phyloP scores from a whole-genome alignment of 352 stramenopile genomes.

The Globisporangium apiculatum region DNA sequence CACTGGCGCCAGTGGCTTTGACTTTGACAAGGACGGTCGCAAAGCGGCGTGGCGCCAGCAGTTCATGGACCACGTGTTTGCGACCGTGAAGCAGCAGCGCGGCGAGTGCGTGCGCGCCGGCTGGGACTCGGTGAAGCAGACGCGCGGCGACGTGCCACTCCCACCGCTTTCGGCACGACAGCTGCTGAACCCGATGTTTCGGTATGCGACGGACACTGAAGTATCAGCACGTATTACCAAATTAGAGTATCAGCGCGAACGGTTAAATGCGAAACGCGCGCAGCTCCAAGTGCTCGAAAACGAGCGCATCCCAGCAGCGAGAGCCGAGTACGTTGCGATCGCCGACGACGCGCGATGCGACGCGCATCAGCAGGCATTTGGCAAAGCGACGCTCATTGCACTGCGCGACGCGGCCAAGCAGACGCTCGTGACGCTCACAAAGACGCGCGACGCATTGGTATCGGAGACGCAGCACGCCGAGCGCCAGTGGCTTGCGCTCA shows the following conservation, averaged over 20 bases:
- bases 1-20: constrained; percentile 23
- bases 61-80: constrained; percentile 59
- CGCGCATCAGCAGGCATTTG: constrained; percentile 50
- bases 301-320: constrained; percentile 55
- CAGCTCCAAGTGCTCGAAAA: constrained; percentile 31
- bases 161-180: constrained; percentile 54
- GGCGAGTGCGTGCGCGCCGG: constrained; percentile 54
- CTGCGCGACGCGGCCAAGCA: constrained; percentile 66
- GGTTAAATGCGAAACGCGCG: constrained; percentile 34
- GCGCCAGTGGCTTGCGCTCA: constrained; percentile 28
- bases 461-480: constrained; percentile 45
- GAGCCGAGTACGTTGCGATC: constrained; percentile 67
- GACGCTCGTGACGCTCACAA: constrained; percentile 33
- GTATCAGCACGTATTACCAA: constrained; percentile 45
- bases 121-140: constrained; percentile 40
- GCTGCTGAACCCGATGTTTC: constrained; percentile 56
- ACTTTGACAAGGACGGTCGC: constrained; percentile 68
- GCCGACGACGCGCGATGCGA: constrained; percentile 67
- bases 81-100: constrained; percentile 44
- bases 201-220: constrained; percentile 61
- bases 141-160: constrained; percentile 41
- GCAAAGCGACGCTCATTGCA: constrained; percentile 51
- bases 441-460: constrained; percentile 37
- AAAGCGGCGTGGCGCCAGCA: constrained; percentile 54
- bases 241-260: constrained; percentile 48